Evolutionary conservation across 768 basidiomycete species (phyloP).

Genomic region (Boletus reticulatus): DNA sequence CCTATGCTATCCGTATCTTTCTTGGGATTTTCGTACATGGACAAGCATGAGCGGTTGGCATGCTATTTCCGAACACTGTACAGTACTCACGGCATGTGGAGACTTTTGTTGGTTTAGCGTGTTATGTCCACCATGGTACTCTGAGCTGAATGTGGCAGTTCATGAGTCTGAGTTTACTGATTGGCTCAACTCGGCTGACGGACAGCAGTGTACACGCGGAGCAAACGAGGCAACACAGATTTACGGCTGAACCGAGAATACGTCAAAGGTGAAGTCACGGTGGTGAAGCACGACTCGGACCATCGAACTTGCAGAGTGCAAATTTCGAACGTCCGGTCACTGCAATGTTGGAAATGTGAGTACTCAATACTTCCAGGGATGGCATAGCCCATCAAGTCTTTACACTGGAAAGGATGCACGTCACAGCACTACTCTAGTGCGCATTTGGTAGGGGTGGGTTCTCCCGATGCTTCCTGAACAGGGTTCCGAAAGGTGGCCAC

Average conservation of each 20-base stretch:
- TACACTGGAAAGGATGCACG: conserved; percentile 5
- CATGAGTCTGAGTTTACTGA: no score
- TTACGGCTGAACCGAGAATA: conserved; percentile 9
- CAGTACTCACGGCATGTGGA: conserved; percentile 24
- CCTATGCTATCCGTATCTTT: conserved; percentile 20
- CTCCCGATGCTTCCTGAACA: conserved; percentile 2
- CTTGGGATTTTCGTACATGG: conserved; percentile 16
- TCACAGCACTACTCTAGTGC: conserved; percentile 7
- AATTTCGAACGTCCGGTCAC: neutral
- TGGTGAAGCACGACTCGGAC: neutral
- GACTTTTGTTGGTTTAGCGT: conserved; percentile 1
- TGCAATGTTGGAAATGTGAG: conserved; percentile 7
- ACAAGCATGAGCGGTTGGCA: conserved; percentile 12
- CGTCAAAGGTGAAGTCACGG: conserved; percentile 4
- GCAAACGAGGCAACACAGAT: conserved; percentile 9
- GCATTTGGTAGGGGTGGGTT: neutral
- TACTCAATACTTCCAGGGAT: neutral
- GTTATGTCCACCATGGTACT: neutral
- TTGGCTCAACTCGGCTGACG: neutral
- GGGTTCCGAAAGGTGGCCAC: neutral
- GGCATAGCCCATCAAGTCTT: neutral
- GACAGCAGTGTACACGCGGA: conserved; percentile 14
- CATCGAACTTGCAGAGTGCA: neutral
- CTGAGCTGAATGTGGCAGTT: neutral
- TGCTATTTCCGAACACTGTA: conserved; percentile 23